These are phyloP conservation scores for Aquilaria agallochum DNA, from an alignment of 441 rosid genomes.

Conservation along the genomic window DNA sequence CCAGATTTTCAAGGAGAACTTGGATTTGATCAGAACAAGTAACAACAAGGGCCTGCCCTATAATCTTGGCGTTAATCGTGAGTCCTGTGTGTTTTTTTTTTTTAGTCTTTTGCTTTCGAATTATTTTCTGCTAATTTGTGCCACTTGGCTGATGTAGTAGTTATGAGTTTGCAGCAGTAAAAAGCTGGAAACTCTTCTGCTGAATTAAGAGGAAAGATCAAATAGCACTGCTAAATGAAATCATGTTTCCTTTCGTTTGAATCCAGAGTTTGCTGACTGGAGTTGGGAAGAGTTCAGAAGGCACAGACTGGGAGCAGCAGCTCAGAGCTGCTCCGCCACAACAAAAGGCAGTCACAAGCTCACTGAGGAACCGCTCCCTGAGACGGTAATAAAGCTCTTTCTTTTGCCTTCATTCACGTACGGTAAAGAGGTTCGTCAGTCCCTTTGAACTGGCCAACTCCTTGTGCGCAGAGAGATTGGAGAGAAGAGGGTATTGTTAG, in stretches of 20 bases:
- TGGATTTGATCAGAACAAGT: slow-evolving; percentile 74
- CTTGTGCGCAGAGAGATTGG: slow-evolving; percentile 78
- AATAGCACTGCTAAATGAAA: not conserved
- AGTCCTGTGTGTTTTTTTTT: slow-evolving; percentile 3
- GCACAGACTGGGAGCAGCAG: slow-evolving; percentile 80
- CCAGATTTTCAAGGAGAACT: slow-evolving; percentile 60
- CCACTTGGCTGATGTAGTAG: too few species aligned
- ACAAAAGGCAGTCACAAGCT: slow-evolving; percentile 72
- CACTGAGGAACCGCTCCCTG: slow-evolving; percentile 51
- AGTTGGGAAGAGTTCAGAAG: slow-evolving; percentile 87
- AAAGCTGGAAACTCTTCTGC: too few species aligned
- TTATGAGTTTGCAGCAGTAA: too few species aligned
- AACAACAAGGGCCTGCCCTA: slow-evolving; percentile 60
- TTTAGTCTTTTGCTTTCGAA: too few species aligned
- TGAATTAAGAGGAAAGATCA: too few species aligned
- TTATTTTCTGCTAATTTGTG: too few species aligned
- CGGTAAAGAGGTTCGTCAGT: not conserved
- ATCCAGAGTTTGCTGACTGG: slow-evolving; percentile 82
- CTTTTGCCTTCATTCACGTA: too few species aligned
- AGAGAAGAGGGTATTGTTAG: slow-evolving; percentile 80
- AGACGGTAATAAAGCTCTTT: slow-evolving; percentile 27
- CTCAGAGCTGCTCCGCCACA: slow-evolving; percentile 95
- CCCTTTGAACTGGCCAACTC: too few species aligned
- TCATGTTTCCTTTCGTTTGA: slow-evolving; percentile 4
- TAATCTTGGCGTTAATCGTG: slow-evolving; percentile 70